A percentile compares a stretch with the other conserved stretches of the same genome.
These are phyloP conservation scores for Cephaloascus albidus DNA, from an alignment of 805 yeast species.

Conservation along the genomic window DNA sequence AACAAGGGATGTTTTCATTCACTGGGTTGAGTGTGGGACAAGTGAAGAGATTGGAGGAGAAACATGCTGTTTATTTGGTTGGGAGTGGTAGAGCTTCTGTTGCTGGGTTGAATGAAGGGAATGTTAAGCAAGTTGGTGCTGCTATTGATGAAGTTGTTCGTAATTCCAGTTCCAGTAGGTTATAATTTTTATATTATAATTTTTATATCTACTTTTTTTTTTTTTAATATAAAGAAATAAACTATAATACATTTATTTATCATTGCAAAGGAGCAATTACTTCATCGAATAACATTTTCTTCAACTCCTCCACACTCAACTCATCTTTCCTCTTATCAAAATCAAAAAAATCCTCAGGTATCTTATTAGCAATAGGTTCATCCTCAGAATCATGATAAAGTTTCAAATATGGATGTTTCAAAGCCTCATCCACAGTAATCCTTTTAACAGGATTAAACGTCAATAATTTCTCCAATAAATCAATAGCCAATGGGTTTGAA, in stretches of 20 bases:
- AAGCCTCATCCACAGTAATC: conserved; percentile 76
- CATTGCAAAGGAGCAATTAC: conserved; percentile 45
- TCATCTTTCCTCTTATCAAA: conserved; percentile 82
- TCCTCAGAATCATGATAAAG: conserved; percentile 94
- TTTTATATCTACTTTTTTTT: too few relatives aligned
- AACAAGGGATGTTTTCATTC: conserved; percentile 95
- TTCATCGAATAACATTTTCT: conserved; percentile 70
- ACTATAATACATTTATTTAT: too few relatives aligned
- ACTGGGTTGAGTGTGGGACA: conserved; percentile 77
- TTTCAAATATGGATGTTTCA: conserved; percentile 58
- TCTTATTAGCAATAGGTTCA: conserved; percentile 79
- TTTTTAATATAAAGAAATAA: too few relatives aligned
- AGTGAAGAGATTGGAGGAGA: conserved; percentile 65
- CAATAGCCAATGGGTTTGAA: conserved; percentile 48
- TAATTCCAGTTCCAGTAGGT: conserved; percentile 1
- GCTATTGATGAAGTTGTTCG: conserved; percentile 74
- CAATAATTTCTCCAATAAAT: conserved; percentile 62
- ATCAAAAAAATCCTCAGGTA: conserved; percentile 81
- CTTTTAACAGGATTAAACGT: conserved; percentile 79
- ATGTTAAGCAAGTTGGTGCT: conserved; percentile 70
- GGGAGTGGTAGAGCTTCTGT: conserved; percentile 85
- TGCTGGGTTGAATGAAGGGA: conserved; percentile 81
- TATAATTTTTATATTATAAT: background rate
- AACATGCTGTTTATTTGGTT: conserved; percentile 77
- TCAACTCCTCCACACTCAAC: conserved; percentile 66